A percentile compares a stretch with the other conserved stretches of the same genome.
These are phyloP conservation scores for Fraxinus pennsylvanica DNA, from an alignment of 257 asterid genomes.

Conservation along the genomic window DNA sequence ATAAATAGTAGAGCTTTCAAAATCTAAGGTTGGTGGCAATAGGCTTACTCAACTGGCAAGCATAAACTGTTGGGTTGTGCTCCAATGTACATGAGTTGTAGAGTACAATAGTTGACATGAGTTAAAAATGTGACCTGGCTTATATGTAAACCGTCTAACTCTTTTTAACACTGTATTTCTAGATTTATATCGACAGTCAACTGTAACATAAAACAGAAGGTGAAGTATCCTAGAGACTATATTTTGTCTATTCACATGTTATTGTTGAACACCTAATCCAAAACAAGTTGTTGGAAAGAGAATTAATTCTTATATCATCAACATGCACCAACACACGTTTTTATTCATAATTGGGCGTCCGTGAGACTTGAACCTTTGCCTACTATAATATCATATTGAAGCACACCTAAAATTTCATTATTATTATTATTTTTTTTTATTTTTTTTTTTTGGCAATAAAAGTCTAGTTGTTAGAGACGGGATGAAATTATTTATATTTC, in stretches of 20 bases:
- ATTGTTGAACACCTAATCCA: background rate
- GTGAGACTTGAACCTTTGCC: background rate
- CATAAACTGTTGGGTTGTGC: background rate
- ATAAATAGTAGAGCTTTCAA: background rate
- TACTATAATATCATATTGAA: background rate
- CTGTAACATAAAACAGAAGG: background rate
- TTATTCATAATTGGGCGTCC: background rate
- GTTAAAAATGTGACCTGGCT: background rate
- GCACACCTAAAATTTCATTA: background rate
- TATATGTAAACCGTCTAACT: background rate
- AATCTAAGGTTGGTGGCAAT: conserved; percentile 4
- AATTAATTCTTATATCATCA: no score
- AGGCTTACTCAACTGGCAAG: background rate
- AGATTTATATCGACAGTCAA: background rate
- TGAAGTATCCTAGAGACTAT: conserved; percentile 11
- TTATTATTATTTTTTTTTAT: no score
- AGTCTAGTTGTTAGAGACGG: background rate
- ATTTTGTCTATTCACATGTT: background rate
- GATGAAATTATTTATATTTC: background rate
- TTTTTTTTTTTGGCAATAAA: no score
- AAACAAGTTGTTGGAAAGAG: background rate
- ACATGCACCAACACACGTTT: background rate
- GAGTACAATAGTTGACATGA: background rate
- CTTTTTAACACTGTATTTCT: background rate
- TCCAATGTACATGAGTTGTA: background rate